These are phyloP conservation scores for Tetracladium setigerum DNA, from an alignment of 495 filamentous ascomycete species.

Conservation along the genomic window DNA sequence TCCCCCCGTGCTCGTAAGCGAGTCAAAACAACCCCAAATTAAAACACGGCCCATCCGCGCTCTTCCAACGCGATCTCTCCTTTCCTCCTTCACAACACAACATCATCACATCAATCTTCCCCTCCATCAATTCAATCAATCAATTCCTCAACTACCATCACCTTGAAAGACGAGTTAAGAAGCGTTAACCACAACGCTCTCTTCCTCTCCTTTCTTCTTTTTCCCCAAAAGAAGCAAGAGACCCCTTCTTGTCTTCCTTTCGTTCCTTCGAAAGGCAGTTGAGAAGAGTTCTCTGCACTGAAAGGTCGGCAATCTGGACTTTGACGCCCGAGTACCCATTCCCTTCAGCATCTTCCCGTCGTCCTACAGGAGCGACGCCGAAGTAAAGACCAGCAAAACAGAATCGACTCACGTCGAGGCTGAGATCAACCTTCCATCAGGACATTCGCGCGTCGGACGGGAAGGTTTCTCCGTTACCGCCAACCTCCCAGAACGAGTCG, in stretches of 20 bases:
- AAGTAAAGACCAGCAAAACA: conserved; percentile 71
- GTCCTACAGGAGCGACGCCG: conserved; percentile 82
- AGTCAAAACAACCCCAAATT: background rate
- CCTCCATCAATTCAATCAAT: background rate
- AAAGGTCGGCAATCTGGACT: conserved; percentile 97
- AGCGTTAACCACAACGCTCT: conserved; percentile 14
- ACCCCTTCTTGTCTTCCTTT: conserved; percentile 95
- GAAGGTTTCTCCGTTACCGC: conserved; percentile 63
- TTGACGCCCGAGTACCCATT: conserved; percentile 98
- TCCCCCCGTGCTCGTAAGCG: too few relatives aligned
- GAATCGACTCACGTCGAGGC: conserved; percentile 68
- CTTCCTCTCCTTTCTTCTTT: conserved; percentile 16
- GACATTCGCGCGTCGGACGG: conserved; percentile 69
- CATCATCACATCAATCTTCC: background rate
- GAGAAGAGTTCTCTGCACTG: conserved; percentile 67
- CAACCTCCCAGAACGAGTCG: conserved; percentile 54
- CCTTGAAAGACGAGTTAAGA: conserved; percentile 24
- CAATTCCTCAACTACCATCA: conserved; percentile 3
- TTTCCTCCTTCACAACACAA: background rate
- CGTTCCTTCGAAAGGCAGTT: conserved; percentile 89
- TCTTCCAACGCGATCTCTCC: background rate
- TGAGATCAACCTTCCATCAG: conserved; percentile 70
- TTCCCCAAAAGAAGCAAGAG: conserved; percentile 53
- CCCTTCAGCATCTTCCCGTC: conserved; percentile 99
- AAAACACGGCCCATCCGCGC: background rate